Percentiles rank a stretch among this genome's conserved stretches.
Conservation (phyloP, 2,329 filamentous ascomycete genomes). For the Aureobasidium sp. region DNA sequence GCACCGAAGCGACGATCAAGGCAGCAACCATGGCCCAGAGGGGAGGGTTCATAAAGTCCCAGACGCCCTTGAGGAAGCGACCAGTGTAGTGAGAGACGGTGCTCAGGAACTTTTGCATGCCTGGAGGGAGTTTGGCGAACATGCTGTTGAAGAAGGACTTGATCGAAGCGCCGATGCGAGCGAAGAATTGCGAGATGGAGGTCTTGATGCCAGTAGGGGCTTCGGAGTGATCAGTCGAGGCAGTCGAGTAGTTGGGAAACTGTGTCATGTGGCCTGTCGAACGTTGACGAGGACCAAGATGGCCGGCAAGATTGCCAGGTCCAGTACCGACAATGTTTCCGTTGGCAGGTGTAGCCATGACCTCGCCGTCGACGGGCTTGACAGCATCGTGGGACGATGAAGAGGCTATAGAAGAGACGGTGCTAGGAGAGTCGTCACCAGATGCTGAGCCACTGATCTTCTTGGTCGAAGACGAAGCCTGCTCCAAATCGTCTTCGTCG, state of each 20-base stretch:
- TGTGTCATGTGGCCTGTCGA: slow-evolving; percentile 49
- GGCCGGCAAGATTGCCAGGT: slow-evolving; percentile 34
- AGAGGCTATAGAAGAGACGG: slow-evolving; percentile 22
- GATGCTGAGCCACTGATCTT: slow-evolving; percentile 40
- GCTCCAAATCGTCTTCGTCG: slow-evolving; percentile 39
- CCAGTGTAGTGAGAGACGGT: slow-evolving; percentile 34
- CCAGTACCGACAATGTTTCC: slow-evolving; percentile 39
- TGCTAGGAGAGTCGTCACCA: slow-evolving; percentile 38
- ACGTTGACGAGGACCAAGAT: slow-evolving; percentile 26
- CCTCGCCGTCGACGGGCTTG: slow-evolving; percentile 23
- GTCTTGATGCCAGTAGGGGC: slow-evolving; percentile 22
- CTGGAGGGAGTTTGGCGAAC: slow-evolving; percentile 46
- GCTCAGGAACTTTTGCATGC: slow-evolving; percentile 45
- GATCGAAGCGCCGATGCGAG: slow-evolving; percentile 22
- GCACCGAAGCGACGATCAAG: slow-evolving; percentile 85
- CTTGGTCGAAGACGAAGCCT: slow-evolving; percentile 18
- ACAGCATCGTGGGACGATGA: slow-evolving; percentile 27
- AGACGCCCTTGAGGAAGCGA: slow-evolving; percentile 60
- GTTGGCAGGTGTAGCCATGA: slow-evolving; percentile 41
- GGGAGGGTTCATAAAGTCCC: slow-evolving; percentile 97
- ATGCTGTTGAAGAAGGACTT: slow-evolving; percentile 29
- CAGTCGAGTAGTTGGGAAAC: slow-evolving; percentile 30
- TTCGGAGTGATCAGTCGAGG: slow-evolving; percentile 19
- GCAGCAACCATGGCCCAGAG: slow-evolving; percentile 94
- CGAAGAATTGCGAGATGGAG: slow-evolving; percentile 19